Conservation (phyloP, 495 filamentous ascomycete genomes). For the Physcia stellaris region DNA sequence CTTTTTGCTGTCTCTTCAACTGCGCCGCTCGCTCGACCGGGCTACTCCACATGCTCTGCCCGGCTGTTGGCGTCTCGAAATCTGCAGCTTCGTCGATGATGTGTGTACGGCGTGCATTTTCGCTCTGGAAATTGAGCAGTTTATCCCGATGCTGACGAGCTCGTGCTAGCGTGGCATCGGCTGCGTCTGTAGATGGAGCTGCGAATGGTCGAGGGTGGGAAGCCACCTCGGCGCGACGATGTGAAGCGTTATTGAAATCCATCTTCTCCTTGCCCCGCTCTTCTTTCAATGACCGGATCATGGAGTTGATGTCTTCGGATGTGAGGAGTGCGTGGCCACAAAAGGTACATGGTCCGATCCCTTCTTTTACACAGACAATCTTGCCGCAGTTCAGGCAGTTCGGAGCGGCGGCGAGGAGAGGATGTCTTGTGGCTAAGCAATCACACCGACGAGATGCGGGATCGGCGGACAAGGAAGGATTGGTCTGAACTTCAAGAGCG, state of each 20-base stretch:
- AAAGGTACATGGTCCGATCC: conserved; percentile 88
- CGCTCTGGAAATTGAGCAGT: conserved; percentile 69
- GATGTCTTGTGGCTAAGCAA: conserved; percentile 76
- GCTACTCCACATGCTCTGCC: conserved; percentile 71
- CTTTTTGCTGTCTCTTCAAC: conserved; percentile 80
- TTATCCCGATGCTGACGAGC: conserved; percentile 72
- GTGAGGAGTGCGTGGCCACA: conserved; percentile 63
- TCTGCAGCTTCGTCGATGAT: conserved; percentile 90
- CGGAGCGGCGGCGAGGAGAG: conserved; percentile 71
- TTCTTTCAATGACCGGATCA: conserved; percentile 74
- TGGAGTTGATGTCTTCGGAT: conserved; percentile 56
- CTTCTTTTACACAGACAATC: conserved; percentile 92
- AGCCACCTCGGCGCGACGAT: conserved; percentile 52
- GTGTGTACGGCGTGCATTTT: conserved; percentile 77
- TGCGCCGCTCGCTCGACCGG: conserved; percentile 78
- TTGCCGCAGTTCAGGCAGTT: conserved; percentile 92
- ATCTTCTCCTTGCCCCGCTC: conserved; percentile 79
- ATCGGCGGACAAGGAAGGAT: conserved; percentile 45
- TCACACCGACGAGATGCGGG: conserved; percentile 50
- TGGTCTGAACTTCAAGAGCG: conserved; percentile 78
- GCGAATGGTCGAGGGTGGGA: conserved; percentile 28
- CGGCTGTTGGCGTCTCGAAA: conserved; percentile 61
- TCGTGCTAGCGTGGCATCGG: conserved; percentile 24
- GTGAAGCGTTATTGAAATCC: conserved; percentile 56
- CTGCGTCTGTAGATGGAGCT: conserved; percentile 6